Base-by-base conservation (phyloP, 2,329 filamentous ascomycete genomes). In the Hypomyces rosellus region DNA sequence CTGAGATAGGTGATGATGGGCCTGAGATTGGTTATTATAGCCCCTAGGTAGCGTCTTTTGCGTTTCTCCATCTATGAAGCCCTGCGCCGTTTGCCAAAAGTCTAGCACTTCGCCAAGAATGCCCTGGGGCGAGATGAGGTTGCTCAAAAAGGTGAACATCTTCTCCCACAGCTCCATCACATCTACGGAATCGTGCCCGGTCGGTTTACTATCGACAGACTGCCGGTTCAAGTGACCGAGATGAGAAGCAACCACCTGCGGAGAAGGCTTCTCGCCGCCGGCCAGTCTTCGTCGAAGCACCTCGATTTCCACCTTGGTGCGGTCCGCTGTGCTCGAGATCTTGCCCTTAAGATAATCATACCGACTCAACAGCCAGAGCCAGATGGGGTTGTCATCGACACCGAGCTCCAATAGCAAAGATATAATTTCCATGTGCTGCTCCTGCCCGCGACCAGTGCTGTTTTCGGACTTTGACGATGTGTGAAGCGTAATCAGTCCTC, bases 111-210 rank as follows among this genome's bases (percentile, higher is more conserved):
- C 93, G 1, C 89, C 90, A 5, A 99, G 74, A 14, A 97, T 77
- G 4, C 93, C 93, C 55, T 85, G 83, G 6, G 84, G 71, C 0
- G 89, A 91, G 0, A 99, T 73, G 37, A 99, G 75, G 39, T 79
- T 81, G 9, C 73, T 84, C 53, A 97, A 66, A 55, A 89, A 93
- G 0, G 78, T 73, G 52, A 89, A 74, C 55, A 95, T 84, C 64
- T 91, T 89, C 61, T 96, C 91, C 93, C 93, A 99, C 53, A 97
- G 79, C 58, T 96, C 90, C 55, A 95, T 78, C 13, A 96, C 79
- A 43, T 92, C 85, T 3, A 85, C 71, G 0, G 85, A 82, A 65
- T 99, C 93, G n/a, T 90, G 77, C 11, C 84, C 80, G 20, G 77
- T 74, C 9, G 74, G 71, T 57, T 78, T 80, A 50, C 80, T 81